Conservation (phyloP, 2,329 filamentous ascomycete genomes). For the Phialemoniopsis sp. region DNA sequence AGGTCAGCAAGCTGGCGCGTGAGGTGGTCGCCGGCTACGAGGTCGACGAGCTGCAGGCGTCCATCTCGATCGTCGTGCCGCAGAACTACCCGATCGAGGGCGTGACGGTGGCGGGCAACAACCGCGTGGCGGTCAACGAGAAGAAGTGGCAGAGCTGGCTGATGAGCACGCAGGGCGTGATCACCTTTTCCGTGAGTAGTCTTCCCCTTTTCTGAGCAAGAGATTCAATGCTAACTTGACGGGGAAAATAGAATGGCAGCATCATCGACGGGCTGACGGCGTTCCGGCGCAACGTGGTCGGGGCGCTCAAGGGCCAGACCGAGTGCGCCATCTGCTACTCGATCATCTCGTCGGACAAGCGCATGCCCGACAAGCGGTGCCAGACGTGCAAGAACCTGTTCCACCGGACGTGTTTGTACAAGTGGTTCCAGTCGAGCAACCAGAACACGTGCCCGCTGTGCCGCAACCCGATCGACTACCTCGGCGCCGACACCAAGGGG, state of each 20-base stretch:
- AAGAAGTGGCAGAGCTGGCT: slow-evolving; percentile 93
- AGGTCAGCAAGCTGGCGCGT: slow-evolving; percentile 63
- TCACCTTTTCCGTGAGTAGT: slow-evolving; percentile 74
- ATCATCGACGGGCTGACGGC: slow-evolving; percentile 82
- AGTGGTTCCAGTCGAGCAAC: slow-evolving; percentile 95
- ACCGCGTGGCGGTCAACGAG: slow-evolving; percentile 83
- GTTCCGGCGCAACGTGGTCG: slow-evolving; percentile 83
- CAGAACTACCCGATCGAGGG: slow-evolving; percentile 77
- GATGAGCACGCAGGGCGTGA: slow-evolving; percentile 82
- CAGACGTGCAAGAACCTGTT: slow-evolving; percentile 92
- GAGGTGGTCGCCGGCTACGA: slow-evolving; percentile 84
- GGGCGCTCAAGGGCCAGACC: slow-evolving; percentile 84
- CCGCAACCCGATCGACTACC: slow-evolving; percentile 75
- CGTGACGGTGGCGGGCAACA: slow-evolving; percentile 71
- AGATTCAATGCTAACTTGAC: background rate
- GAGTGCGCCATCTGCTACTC: slow-evolving; percentile 98
- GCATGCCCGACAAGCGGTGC: slow-evolving; percentile 88
- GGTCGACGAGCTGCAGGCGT: slow-evolving; percentile 81
- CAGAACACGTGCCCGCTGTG: slow-evolving; percentile 90
- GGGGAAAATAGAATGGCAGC: slow-evolving; percentile 66
- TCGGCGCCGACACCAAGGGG: slow-evolving; percentile 13
- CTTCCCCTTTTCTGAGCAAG: background rate
- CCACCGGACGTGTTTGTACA: slow-evolving; percentile 84
- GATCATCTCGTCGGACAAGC: slow-evolving; percentile 84
- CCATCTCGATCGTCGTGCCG: slow-evolving; percentile 79